Conservation (phyloP, 139 green algal genomes). For the Chlamydomonas incerta region DNA sequence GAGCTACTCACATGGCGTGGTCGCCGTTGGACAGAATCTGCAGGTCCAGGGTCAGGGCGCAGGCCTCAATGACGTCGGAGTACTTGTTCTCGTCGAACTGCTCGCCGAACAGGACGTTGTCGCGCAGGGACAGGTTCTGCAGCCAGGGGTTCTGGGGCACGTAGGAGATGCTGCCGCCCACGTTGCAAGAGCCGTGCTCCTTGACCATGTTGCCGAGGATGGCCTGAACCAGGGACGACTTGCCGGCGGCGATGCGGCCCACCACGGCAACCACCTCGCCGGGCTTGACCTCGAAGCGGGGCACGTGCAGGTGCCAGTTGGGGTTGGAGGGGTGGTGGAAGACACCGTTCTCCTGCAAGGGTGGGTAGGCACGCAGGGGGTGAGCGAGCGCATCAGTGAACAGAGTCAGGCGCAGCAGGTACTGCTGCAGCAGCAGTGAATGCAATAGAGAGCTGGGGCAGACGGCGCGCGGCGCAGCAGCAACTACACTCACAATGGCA, state of each 20-base stretch:
- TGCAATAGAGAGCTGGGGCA: too few species aligned
- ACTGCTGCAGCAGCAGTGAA: too few species aligned
- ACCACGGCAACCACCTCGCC: conserved; percentile 64
- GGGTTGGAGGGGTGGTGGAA: conserved; percentile 52
- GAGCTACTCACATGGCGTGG: conserved; percentile 35
- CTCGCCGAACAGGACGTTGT: conserved; percentile 72
- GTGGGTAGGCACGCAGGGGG: neutral
- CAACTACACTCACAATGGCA: neutral
- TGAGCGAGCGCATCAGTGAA: too few species aligned
- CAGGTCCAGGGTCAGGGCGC: conserved; percentile 60
- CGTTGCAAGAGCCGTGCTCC: conserved; percentile 24
- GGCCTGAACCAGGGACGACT: conserved; percentile 53
- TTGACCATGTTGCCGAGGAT: conserved; percentile 50
- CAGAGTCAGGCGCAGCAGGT: too few species aligned
- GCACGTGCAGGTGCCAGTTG: conserved; percentile 51
- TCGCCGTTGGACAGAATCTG: conserved; percentile 62
- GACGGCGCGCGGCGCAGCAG: too few species aligned
- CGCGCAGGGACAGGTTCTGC: conserved; percentile 69
- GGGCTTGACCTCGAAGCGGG: conserved; percentile 33
- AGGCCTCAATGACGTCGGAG: conserved; percentile 55
- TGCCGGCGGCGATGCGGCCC: conserved; percentile 59
- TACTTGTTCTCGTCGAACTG: conserved; percentile 43
- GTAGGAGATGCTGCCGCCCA: conserved; percentile 41
- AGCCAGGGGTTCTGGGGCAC: conserved; percentile 69
- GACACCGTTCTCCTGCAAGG: conserved; percentile 47